Evolutionary conservation across 192 early-diverging fungal species (phyloP), one percentile per base, ranked within the genome.

Genomic region (Coemansia sp.): DNA sequence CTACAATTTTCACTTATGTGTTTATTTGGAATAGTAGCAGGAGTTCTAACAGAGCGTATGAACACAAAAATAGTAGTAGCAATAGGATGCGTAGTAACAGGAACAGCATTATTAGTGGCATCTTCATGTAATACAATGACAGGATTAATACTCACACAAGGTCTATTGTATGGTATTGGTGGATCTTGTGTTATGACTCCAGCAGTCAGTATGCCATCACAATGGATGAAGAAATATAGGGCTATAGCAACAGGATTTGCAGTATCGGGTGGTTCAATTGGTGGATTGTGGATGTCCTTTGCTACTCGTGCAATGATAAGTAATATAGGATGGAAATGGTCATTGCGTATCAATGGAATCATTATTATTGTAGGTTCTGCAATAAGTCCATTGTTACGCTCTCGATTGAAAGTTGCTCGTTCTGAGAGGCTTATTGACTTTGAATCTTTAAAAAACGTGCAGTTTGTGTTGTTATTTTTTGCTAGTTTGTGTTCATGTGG

Each of bases 161-260:
- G 90, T 2, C 63, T 92, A 6, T 54, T 95, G 57, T 90, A 88
- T 76, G 93, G 92, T 7, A 60, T 88, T 17, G 87, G 88, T 8
- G 76, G 80, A 5, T 85, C 85, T 6, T 65, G 91, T 25, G 51
- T 88, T 5, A 86, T 87, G 58, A 84, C 89, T 32, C 88, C 89
- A 0, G 78, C 85, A 14, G 82, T 92, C 22, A 84, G 84, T 29
- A 75, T 90, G 10, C 83, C 87, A 6, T 69, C 82, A 4, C 90
- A 93, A 57, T 95, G 89, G 89, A 92, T 91, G 69, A 66, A 69
- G 23, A 85, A 85, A 54, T 72, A 85, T 32, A 79, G 90, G 8
- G 87, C 88, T 0, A 50, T 92, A n/a, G 93, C 91, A 1, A 84
- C 87, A 14, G 93, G 93, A 3, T 57, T 91, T 29, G 89, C 88